Evolutionary conservation across 1,284 basidiomycete genomes (phyloP).

Genomic region (Rhodofomes roseus): DNA sequence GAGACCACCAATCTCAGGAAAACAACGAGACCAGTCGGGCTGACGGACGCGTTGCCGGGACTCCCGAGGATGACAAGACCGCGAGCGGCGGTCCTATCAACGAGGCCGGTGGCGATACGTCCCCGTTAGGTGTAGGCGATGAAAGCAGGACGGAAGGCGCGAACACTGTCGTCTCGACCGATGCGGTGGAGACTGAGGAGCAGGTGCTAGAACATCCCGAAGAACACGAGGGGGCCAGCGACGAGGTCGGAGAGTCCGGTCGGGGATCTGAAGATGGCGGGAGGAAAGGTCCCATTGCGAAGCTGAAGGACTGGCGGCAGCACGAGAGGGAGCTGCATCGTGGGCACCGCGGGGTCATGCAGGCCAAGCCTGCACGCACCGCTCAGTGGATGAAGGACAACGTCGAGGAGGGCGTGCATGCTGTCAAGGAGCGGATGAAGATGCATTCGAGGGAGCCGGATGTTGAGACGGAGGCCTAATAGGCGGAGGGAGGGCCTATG

Average conservation of each 20-base stretch:
- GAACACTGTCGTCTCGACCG: slow-evolving; percentile 29
- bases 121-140: background rate
- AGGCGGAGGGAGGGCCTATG: background rate
- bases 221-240: slow-evolving; percentile 28
- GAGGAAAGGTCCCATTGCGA: slow-evolving; percentile 29
- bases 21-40: slow-evolving; percentile 12
- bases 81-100: slow-evolving; percentile 14
- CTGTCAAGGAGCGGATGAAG: slow-evolving; percentile 29
- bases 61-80: slow-evolving; percentile 9
- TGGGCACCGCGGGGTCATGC: slow-evolving; percentile 48
- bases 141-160: slow-evolving; percentile 16
- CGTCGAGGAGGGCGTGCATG: slow-evolving; percentile 29
- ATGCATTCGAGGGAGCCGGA: slow-evolving; percentile 32
- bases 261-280: slow-evolving; percentile 22
- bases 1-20: slow-evolving; percentile 11
- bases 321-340: slow-evolving; percentile 41
- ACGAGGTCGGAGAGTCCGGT: background rate
- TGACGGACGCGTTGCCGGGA: slow-evolving; percentile 8
- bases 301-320: slow-evolving; percentile 33
- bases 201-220: slow-evolving; percentile 29
- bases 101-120: slow-evolving; percentile 10
- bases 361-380: slow-evolving; percentile 46
- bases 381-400: slow-evolving; percentile 50
- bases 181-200: slow-evolving; percentile 40
- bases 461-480: slow-evolving; percentile 34